A percentile compares a stretch with the other conserved stretches of the same genome.
These are phyloP conservation scores for Calocybe indica DNA, from an alignment of 768 basidiomycete genomes.

Conservation along the genomic window DNA sequence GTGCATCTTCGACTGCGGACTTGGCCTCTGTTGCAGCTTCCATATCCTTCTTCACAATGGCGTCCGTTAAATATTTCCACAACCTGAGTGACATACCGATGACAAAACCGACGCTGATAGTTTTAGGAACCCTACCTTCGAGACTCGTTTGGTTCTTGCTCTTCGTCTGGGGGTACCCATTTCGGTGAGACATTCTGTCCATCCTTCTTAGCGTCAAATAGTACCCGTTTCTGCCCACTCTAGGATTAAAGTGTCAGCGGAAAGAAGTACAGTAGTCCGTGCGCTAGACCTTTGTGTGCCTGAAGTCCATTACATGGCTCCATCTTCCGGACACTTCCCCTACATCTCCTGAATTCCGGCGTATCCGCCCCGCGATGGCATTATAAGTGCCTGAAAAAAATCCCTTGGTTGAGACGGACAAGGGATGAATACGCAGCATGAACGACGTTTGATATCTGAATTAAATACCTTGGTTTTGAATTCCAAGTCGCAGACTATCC, in stretches of 20 bases:
- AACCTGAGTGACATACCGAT: slow-evolving; percentile 35
- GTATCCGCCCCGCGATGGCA: slow-evolving; percentile 76
- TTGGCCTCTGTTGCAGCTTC: slow-evolving; percentile 91
- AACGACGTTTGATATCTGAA: background rate
- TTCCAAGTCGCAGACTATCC: slow-evolving; percentile 75
- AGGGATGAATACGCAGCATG: background rate
- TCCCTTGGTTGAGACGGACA: slow-evolving; percentile 42
- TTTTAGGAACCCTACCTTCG: slow-evolving; percentile 44
- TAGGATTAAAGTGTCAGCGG: slow-evolving; percentile 18
- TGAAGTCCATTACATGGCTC: slow-evolving; percentile 88
- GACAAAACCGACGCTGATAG: background rate
- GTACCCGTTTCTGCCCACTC: slow-evolving; percentile 62
- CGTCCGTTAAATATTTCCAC: slow-evolving; percentile 80
- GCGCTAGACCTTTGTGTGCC: slow-evolving; percentile 50
- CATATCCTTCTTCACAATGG: slow-evolving; percentile 88
- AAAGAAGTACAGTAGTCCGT: background rate
- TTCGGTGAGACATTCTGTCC: slow-evolving; percentile 73
- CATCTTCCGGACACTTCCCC: slow-evolving; percentile 90
- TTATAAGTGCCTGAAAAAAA: slow-evolving; percentile 99
- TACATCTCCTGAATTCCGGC: slow-evolving; percentile 53
- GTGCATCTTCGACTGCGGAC: slow-evolving; percentile 83
- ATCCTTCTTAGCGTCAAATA: slow-evolving; percentile 83
- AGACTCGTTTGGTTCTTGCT: slow-evolving; percentile 90
- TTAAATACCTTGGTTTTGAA: slow-evolving; percentile 90
- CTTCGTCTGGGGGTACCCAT: slow-evolving; percentile 75